phyloP scores from a whole-genome alignment of 2,329 filamentous ascomycete species.

The Nemania sp. region DNA sequence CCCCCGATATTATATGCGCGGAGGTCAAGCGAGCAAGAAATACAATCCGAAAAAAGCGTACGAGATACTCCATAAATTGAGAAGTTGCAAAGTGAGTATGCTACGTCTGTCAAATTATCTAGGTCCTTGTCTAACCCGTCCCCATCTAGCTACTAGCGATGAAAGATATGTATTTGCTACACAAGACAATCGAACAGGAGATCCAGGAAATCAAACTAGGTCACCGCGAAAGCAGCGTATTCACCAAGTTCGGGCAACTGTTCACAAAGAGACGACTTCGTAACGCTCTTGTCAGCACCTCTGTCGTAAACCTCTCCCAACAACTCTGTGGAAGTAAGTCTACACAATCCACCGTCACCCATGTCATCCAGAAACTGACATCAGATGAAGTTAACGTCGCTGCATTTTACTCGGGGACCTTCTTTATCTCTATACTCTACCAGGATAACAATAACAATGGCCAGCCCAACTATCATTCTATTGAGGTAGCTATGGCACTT shows the following conservation, averaged over 20 bases:
- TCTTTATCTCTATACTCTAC: constrained; percentile 4
- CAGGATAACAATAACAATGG: not conserved
- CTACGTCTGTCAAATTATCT: not conserved
- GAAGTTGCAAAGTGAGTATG: constrained; percentile 19
- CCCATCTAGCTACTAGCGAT: constrained; percentile 16
- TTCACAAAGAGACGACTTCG: constrained; percentile 22
- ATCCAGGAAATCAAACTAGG: not conserved
- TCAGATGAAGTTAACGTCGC: constrained; percentile 17
- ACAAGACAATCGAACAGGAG: constrained; percentile 20
- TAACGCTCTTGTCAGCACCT: constrained; percentile 21
- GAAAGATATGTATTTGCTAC: constrained; percentile 22
- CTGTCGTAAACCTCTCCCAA: constrained; percentile 14
- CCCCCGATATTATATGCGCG: constrained; percentile 18
- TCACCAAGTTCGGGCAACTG: constrained; percentile 11
- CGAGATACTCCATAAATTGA: constrained; percentile 15
- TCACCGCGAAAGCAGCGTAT: not conserved
- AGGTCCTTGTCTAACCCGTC: not conserved
- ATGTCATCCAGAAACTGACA: not conserved
- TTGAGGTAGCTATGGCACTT: constrained; percentile 8
- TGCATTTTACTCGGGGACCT: constrained; percentile 18
- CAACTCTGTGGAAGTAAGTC: constrained; percentile 25
- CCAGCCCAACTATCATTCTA: not conserved
- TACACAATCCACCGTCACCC: not conserved
- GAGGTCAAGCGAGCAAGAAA: not conserved
- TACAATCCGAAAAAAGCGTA: constrained; percentile 16